Percentiles rank a stretch among this genome's conserved stretches.
These are phyloP conservation scores for Fusarium papillatum DNA, from an alignment of 2,329 filamentous ascomycete genomes.

Conservation along the genomic window DNA sequence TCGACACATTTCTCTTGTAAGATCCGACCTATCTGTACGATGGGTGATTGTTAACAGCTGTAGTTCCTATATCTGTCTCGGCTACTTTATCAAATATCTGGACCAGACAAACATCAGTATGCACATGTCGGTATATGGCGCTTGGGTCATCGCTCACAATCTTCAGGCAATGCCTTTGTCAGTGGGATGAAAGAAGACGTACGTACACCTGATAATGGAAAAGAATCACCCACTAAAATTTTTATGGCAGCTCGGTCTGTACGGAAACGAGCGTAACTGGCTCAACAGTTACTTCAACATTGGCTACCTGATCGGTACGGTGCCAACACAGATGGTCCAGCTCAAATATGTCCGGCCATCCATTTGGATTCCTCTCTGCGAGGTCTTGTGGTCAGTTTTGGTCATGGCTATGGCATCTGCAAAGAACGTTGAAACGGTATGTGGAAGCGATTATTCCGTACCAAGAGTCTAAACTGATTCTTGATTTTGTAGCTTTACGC, in stretches of 20 bases:
- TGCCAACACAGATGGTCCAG: neutral
- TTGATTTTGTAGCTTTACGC: neutral
- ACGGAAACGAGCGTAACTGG: neutral
- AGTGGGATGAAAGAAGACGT: neutral
- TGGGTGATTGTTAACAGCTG: too few species aligned
- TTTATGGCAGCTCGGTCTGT: neutral
- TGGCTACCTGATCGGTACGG: neutral
- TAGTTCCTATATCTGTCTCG: neutral
- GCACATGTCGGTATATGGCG: neutral
- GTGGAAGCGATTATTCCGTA: neutral
- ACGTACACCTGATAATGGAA: neutral
- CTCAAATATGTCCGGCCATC: neutral
- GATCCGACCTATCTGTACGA: too few species aligned
- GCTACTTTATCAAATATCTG: neutral
- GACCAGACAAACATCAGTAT: slow-evolving; percentile 1
- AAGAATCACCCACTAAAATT: neutral
- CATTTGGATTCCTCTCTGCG: neutral
- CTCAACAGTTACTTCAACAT: neutral
- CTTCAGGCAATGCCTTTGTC: neutral
- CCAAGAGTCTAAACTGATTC: neutral
- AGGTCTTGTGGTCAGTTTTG: neutral
- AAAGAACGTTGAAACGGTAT: neutral
- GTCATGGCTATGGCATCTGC: neutral
- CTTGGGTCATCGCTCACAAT: neutral
- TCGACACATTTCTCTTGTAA: neutral